These are phyloP conservation scores for Calocybe indica DNA, from an alignment of 768 basidiomycete genomes.

Conservation along the genomic window DNA sequence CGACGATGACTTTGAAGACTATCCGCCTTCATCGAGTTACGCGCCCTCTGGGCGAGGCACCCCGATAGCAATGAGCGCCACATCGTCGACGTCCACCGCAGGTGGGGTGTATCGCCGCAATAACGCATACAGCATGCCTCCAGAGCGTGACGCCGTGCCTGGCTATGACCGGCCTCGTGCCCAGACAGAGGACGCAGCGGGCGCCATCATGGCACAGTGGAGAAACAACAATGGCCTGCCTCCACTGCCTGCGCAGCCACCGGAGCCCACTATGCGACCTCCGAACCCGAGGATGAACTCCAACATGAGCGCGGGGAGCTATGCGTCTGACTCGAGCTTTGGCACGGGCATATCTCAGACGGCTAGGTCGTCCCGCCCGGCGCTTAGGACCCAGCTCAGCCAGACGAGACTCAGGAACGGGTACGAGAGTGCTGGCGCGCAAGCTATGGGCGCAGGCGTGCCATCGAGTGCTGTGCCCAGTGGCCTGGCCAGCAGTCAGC, in stretches of 20 bases:
- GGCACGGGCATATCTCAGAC: slow-evolving; percentile 21
- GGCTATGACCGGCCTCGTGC: slow-evolving; percentile 55
- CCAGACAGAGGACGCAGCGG: slow-evolving; percentile 63
- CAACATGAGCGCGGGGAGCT: slow-evolving; percentile 34
- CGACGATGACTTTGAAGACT: slow-evolving; percentile 74
- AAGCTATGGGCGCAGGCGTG: slow-evolving; percentile 15
- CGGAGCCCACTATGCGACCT: slow-evolving; percentile 28
- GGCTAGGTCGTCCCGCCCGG: slow-evolving; percentile 32
- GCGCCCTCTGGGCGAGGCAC: slow-evolving; percentile 68
- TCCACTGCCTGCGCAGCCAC: slow-evolving; percentile 21
- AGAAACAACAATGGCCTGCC: slow-evolving; percentile 41
- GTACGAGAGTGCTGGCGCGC: slow-evolving; percentile 31
- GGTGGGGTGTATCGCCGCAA: slow-evolving; percentile 37
- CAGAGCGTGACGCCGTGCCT: slow-evolving; percentile 45
- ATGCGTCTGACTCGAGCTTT: slow-evolving; percentile 41
- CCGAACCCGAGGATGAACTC: slow-evolving; percentile 43
- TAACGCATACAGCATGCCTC: slow-evolving; percentile 47
- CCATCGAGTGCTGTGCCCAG: slow-evolving; percentile 19
- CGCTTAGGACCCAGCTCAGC: slow-evolving; percentile 65
- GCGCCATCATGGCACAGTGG: slow-evolving; percentile 62
- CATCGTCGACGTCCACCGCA: too few relatives aligned
- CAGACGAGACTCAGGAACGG: slow-evolving; percentile 50
- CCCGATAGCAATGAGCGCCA: slow-evolving; percentile 39
- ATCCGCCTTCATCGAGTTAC: slow-evolving; percentile 41
- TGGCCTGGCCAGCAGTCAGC: slow-evolving; percentile 12